Evolutionary conservation across 495 filamentous ascomycete genomes (phyloP).

Genomic region (Xeromyces bisporus): DNA sequence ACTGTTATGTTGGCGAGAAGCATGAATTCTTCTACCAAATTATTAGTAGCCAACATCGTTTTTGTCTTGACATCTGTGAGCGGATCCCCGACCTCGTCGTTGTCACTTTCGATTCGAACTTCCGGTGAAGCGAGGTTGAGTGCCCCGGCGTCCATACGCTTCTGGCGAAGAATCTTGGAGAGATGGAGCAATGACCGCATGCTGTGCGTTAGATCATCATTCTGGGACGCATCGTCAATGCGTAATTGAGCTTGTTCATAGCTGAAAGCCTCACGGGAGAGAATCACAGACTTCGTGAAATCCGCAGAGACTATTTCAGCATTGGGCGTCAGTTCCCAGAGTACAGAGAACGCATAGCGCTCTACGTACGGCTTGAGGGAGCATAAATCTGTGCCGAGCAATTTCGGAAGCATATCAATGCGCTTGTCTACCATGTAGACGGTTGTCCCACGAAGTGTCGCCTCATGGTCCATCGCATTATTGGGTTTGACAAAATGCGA

Average conservation of each 20-base stretch:
- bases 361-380: conserved; percentile 96
- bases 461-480: conserved; percentile 93
- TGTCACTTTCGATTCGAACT: conserved; percentile 84
- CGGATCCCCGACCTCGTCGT: conserved; percentile 89
- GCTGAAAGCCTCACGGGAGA: conserved; percentile 92
- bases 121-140: conserved; percentile 90
- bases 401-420: conserved; percentile 95
- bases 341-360: conserved; percentile 84
- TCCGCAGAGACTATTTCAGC: conserved; percentile 66
- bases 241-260: conserved; percentile 90
- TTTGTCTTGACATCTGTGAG: conserved; percentile 87
- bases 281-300: conserved; percentile 96
- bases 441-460: conserved; percentile 82
- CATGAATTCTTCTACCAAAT: conserved; percentile 98
- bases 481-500: conserved; percentile 96
- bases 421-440: conserved; percentile 98
- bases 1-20: conserved; percentile 93
- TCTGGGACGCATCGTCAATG: conserved; percentile 72
- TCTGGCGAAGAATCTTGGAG: conserved; percentile 86
- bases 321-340: conserved; percentile 81
- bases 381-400: conserved; percentile 89
- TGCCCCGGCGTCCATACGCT: conserved; percentile 89
- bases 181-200: conserved; percentile 79
- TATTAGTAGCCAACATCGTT: conserved; percentile 85
- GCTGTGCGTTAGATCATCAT: conserved; percentile 75